These are phyloP conservation scores for Papilionanthe hybrid DNA, from an alignment of 116 monocot genomes.

Conservation along the genomic window DNA sequence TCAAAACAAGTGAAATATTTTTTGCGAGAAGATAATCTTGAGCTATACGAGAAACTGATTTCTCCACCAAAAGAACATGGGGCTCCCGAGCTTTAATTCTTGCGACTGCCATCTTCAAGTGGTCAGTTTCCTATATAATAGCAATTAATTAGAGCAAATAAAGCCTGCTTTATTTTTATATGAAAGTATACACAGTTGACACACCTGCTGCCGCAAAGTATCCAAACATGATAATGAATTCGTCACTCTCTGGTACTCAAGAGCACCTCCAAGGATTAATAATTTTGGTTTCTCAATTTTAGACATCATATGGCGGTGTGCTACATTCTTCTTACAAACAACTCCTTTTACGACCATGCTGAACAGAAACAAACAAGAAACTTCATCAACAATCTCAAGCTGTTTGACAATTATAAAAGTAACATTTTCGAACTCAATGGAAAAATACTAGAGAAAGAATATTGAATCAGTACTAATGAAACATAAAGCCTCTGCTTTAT, in stretches of 20 bases:
- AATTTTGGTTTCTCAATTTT: conserved; percentile 73
- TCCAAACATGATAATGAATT: conserved; percentile 82
- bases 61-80: conserved; percentile 77
- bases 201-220: conserved; percentile 82
- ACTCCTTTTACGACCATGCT: conserved; percentile 84
- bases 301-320: conserved; percentile 73
- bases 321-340: conserved; percentile 91
- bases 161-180: background rate
- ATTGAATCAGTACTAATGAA: too few species aligned
- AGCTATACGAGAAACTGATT: conserved; percentile 82
- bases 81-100: conserved; percentile 78
- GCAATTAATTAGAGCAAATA: background rate
- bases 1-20: conserved; percentile 85
- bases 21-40: conserved; percentile 83
- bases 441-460: too few species aligned
- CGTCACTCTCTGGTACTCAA: conserved; percentile 79
- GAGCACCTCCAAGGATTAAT: conserved; percentile 85
- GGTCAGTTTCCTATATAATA: conserved; percentile 73
- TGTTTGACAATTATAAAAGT: background rate
- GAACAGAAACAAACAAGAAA: conserved; percentile 3
- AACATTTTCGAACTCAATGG: too few species aligned
- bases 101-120: conserved; percentile 96
- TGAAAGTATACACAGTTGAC: background rate
- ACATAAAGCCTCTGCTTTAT: too few species aligned
- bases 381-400: background rate